Base-by-base conservation (phyloP, 345 rosid genomes). In the Lepidium sativum region DNA sequence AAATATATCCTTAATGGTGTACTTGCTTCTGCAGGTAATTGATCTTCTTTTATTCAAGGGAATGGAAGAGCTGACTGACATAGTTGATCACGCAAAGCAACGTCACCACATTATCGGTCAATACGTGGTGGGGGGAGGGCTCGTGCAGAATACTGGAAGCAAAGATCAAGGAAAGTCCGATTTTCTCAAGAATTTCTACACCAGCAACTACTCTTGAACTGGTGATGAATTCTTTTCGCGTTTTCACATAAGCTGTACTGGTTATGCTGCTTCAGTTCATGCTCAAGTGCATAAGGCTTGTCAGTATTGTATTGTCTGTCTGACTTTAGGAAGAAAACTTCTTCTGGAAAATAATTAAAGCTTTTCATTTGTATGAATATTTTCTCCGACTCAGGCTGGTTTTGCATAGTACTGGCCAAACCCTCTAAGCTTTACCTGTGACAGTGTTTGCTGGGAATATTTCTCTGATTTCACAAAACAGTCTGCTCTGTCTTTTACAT, bases 101-200 rank as follows among this genome's bases (percentile, higher is more conserved):
- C 92, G 98, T 63, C 98, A 89, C 70, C 98, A 92, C 76, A 75
- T 92, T 27, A 86, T 92, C 21, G 98, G 98, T 27, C 97, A 89
- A 57, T 92, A 92, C 47, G 95, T 92, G 21, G 67, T 83, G 6
- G 90, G 96, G 27, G 81, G 74, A 57, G 95, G 92, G 65, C 89
- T 86, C 15, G 80, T 81, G 60, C 96, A 87, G 73, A 91, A 92
- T 48, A 67, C 70, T 34, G 82, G 72, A 69, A 38, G 72, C 79
- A 86, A 89, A 75, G 97, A 89, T 59, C 74, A 82, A 72, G 88
- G 87, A 63, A 47, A 41, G 42, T 87, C 98, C 9, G 86, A 80
- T 56, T 92, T 92, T 72, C 88, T 92, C 63, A 85, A 87, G 82
- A 87, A 82, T 65, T 92, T 92, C 78, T 89, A 92, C 43, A 87